Evolutionary conservation across 768 basidiomycete species (phyloP).

Genomic region (Calocera viscosa): DNA sequence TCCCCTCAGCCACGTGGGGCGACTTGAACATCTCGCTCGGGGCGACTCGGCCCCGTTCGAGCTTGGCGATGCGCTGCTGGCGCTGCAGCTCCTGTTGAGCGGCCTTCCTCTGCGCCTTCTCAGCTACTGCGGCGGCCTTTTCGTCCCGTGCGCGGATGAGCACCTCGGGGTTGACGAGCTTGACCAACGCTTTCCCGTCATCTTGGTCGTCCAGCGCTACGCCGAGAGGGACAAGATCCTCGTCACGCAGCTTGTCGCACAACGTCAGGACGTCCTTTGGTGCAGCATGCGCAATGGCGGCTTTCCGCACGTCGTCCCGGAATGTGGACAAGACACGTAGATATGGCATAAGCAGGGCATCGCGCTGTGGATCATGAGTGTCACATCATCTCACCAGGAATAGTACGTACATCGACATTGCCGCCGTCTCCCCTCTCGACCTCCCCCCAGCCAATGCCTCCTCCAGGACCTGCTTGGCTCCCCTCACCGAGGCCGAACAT

Average conservation of each 20-base stretch:
- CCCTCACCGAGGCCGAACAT: slow-evolving; percentile 39
- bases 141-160: slow-evolving; percentile 79
- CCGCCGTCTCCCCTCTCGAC: slow-evolving; percentile 29
- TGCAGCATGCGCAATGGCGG: slow-evolving; percentile 56
- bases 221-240: slow-evolving; percentile 82
- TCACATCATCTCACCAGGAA: not conserved
- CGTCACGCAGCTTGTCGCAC: slow-evolving; percentile 80
- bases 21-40: slow-evolving; percentile 76
- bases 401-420: slow-evolving; percentile 40
- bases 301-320: slow-evolving; percentile 72
- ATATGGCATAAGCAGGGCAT: slow-evolving; percentile 80
- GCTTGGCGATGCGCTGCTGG: slow-evolving; percentile 47
- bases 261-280: slow-evolving; percentile 71
- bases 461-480: slow-evolving; percentile 48
- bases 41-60: slow-evolving; percentile 71
- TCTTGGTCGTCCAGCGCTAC: slow-evolving; percentile 95
- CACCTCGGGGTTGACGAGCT: slow-evolving; percentile 71
- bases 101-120: slow-evolving; percentile 69
- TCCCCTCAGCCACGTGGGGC: slow-evolving; percentile 57
- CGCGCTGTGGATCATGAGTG: slow-evolving; percentile 42
- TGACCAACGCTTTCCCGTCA: slow-evolving; percentile 91
- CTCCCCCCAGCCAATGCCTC: slow-evolving; percentile 80
- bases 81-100: slow-evolving; percentile 51
- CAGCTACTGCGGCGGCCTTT: slow-evolving; percentile 61
- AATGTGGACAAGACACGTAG: slow-evolving; percentile 73